These are phyloP conservation scores for Acanthamoeba triangularis DNA, from an alignment of 208 protist species.

Conservation along the genomic window DNA sequence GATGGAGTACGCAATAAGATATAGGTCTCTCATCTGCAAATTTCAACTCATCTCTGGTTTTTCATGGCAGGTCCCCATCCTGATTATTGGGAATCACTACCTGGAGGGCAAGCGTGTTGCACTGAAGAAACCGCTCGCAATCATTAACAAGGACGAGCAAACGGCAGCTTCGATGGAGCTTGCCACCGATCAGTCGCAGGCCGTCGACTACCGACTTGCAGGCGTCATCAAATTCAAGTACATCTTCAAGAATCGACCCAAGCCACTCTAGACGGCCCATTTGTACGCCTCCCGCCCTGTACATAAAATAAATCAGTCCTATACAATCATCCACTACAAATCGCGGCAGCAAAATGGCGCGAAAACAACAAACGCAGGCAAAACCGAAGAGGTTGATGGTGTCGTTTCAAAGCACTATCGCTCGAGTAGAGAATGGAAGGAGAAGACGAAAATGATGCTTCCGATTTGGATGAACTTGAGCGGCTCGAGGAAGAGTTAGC, in stretches of 20 bases:
- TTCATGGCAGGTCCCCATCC: constrained; percentile 26
- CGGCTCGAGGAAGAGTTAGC: too few species aligned
- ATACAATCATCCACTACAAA: not conserved
- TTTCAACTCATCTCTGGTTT: not conserved
- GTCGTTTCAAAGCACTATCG: not conserved
- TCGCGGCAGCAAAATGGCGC: not conserved
- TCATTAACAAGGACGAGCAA: constrained; percentile 38
- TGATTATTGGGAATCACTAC: constrained; percentile 72
- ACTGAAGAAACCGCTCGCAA: constrained; percentile 59
- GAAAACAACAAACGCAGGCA: not conserved
- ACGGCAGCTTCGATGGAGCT: not conserved
- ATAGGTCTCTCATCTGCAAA: not conserved
- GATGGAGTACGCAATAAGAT: constrained; percentile 17
- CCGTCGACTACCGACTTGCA: not conserved
- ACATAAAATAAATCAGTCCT: constrained; percentile 35
- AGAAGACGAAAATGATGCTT: not conserved
- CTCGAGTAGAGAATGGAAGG: not conserved
- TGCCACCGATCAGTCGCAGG: not conserved
- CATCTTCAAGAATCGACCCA: constrained; percentile 69
- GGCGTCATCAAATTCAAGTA: constrained; percentile 53
- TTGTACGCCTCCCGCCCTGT: not conserved
- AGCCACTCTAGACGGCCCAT: not conserved
- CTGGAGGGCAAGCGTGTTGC: constrained; percentile 63
- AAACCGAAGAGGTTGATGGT: not conserved
- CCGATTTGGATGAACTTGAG: too few species aligned